A percentile compares a stretch with the other conserved stretches of the same genome.
Evolutionary conservation across 2,329 filamentous ascomycete species (phyloP).

Genomic region (Fusarium scirpi): DNA sequence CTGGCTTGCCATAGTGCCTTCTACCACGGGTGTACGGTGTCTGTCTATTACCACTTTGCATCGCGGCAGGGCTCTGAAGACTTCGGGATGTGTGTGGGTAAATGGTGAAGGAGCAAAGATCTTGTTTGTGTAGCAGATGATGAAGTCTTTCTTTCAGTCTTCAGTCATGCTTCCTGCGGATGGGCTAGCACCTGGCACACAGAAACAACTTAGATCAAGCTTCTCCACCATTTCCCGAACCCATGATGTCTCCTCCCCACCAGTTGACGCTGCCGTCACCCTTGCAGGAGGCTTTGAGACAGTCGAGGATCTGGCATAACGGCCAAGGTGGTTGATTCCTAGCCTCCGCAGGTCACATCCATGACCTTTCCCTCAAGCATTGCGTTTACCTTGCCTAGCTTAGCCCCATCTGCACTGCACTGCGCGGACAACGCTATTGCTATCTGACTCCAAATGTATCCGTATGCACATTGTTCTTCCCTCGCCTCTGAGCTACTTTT

Average conservation of each 20-base stretch:
- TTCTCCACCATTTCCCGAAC: slow-evolving; percentile 46
- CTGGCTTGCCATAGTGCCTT: slow-evolving; percentile 4
- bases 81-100: slow-evolving; percentile 28
- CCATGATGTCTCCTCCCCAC: slow-evolving; percentile 39
- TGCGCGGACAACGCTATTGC: slow-evolving; percentile 28
- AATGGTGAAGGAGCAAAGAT: slow-evolving; percentile 24
- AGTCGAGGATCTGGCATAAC: slow-evolving; percentile 49
- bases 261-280: slow-evolving; percentile 45
- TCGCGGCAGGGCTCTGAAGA: slow-evolving; percentile 33
- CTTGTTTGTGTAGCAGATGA: slow-evolving; percentile 32
- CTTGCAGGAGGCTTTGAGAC: slow-evolving; percentile 48
- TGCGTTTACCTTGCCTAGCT: slow-evolving; percentile 6
- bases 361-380: slow-evolving; percentile 24
- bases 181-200: slow-evolving; percentile 21
- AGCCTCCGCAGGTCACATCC: slow-evolving; percentile 33
- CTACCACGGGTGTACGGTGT: slow-evolving; percentile 23
- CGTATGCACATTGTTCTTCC: slow-evolving; percentile 30
- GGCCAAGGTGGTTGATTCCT: slow-evolving; percentile 40
- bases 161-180: slow-evolving; percentile 31
- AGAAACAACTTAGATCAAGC: slow-evolving; percentile 34
- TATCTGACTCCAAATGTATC: slow-evolving; percentile 28
- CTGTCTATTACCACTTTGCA: slow-evolving; percentile 27
- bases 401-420: slow-evolving; percentile 1
- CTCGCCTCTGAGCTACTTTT: slow-evolving; percentile 36
- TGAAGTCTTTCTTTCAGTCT: slow-evolving; percentile 29